Base-by-base conservation (phyloP, 2,329 filamentous ascomycete species). In the Trichophaea hybrida region DNA sequence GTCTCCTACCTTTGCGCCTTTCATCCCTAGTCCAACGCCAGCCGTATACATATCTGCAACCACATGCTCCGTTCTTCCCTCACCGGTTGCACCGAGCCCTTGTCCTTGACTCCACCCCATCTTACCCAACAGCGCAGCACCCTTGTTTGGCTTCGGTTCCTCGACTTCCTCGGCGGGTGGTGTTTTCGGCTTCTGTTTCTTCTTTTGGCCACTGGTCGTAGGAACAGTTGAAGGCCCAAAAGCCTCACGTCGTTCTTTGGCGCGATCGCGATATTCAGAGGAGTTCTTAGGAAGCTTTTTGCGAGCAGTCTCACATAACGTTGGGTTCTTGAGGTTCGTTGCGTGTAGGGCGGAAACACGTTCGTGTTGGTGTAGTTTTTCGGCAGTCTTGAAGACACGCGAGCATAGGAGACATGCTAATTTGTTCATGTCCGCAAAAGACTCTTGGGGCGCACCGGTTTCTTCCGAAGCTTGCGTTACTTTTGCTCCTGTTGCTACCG, bases 21-120 rank as follows among this genome's bases (percentile, higher is more conserved):
- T 78, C 1, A 83, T 84, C 0, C 84, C 84, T 13, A 88, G 72
- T 1, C 84, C 84, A 1, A 85, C 84, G 15, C 84, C 84, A 13
- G 82, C 78, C 17, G 79, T 76, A 69, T 87, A 88, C 6, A 82
- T 77, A 56, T 80, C 77, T 10, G 82, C 82, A 34, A 78, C 76
- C 57, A 87, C 80, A 3, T 80, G 81, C 55, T 83, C 78, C 0
- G 79, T 84, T 48, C 80, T 76, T 0, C 84, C 84, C 5, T 77
- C 76, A 5, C 80, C 81, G 50, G 78, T 76, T 0, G 78, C 81
- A 1, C 84, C 84, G 3, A 87, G 74, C 0, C 84, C 83, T 59
- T 78, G 75, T 6, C 84, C 84, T 0, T 77, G 74, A 24, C 74
- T 80, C 83, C 83, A 87, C 32, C 84, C 84, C 80, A 86, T 85